Base-by-base conservation (phyloP, 2,329 filamentous ascomycete genomes). In the Calonectria montana region DNA sequence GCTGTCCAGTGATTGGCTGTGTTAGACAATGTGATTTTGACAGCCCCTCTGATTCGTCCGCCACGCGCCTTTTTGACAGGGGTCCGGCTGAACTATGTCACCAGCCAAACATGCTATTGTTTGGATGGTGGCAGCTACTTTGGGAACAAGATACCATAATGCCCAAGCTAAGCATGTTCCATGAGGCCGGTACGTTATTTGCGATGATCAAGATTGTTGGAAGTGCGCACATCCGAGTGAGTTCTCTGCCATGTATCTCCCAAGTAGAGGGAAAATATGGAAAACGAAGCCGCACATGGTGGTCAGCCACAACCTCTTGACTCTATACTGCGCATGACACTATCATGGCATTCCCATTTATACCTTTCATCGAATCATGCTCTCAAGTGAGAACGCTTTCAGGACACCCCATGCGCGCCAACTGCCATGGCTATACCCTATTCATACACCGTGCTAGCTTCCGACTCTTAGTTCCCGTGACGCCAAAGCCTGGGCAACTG, bases 21-120 rank as follows among this genome's bases (percentile, higher is more conserved):
- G 47, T 59, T 67, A 48, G 39, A 67, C 74, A 80, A 77, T 79
- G 78, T 80, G 78, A 70, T 77, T 73, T 73, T 74, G 64, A 57
- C 65, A 53, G 23, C 67, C 70, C 72, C 57, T 71, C 63, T 78
- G 75, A 80, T 80, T 80, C 65, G 77, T 21, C 66, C 37, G 48
- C 59, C 55, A 59, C 35, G 61, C 67, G 62, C 65, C 39, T 47
- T 39, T 39, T 10, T 2, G 62, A 65, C 74, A 75, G 63, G 73
- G 75, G 69, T 74, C 66, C 21, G 61, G 29, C 43, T 62, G 67
- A 71, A 50, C 73, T 69, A 72, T 48, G 55, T 64, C 64, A 68
- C 70, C 65, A 70, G 67, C 61, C 66, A 77, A 64, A 48, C 62
- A 55, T 45, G 61, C 63, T 70, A 48, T 45, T 61, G 37, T 65